A percentile compares a stretch with the other conserved stretches of the same genome.
Conservation (phyloP, 257 asterid genomes). For the Solanum pennellii region DNA sequence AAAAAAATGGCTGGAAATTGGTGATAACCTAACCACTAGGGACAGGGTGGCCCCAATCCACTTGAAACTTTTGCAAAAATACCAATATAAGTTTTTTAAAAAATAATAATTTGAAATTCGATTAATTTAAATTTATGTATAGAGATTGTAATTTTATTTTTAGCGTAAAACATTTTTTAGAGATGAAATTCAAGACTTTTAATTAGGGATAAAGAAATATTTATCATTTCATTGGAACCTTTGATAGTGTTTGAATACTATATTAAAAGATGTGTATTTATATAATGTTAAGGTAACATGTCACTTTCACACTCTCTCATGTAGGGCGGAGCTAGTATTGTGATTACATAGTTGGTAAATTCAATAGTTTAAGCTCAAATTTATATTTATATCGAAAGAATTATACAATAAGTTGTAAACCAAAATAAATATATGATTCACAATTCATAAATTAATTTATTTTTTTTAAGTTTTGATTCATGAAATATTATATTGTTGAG, state of each 20-base stretch:
- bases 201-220: background rate
- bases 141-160: accelerated
- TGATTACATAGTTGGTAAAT: background rate
- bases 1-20: background rate
- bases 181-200: accelerated
- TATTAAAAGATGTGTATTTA: background rate
- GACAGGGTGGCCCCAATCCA: background rate
- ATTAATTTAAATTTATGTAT: background rate
- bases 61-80: background rate
- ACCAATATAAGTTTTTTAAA: background rate
- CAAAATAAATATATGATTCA: background rate
- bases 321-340: background rate
- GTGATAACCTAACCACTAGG: background rate
- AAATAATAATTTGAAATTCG: no score
- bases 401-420: background rate
- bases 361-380: background rate
- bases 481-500: background rate
- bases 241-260: background rate
- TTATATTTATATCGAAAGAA: background rate
- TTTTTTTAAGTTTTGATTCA: background rate
- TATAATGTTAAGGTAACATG: background rate
- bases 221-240: background rate
- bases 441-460: background rate
- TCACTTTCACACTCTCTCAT: background rate
- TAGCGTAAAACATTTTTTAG: background rate